Evolutionary conservation across 1,139 yeast genomes (phyloP).

Genomic region (Citeromyces siamensis): DNA sequence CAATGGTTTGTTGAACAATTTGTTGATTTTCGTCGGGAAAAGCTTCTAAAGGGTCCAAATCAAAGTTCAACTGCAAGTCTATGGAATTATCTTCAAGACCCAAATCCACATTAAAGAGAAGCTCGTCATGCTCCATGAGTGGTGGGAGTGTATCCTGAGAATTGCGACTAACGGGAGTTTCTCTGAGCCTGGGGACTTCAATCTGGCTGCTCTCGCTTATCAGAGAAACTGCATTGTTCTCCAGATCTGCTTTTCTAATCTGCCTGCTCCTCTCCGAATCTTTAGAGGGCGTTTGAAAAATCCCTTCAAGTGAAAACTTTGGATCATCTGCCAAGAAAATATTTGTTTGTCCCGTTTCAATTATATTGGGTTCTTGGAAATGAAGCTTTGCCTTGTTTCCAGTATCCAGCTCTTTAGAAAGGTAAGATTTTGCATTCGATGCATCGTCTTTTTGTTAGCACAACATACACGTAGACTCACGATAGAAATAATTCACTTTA

Average conservation of each 20-base stretch:
- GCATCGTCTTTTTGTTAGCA: not conserved
- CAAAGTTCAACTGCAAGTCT: slow-evolving; percentile 1
- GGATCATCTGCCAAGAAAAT: not conserved
- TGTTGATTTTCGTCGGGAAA: not conserved
- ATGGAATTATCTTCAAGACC: not conserved
- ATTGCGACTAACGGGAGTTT: not conserved
- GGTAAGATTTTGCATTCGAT: not conserved
- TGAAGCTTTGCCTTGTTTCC: not conserved
- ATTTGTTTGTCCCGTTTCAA: not conserved
- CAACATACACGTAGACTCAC: slow-evolving; percentile 16
- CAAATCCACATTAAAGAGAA: not conserved
- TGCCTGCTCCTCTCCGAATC: slow-evolving; percentile 1
- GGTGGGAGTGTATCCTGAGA: not conserved
- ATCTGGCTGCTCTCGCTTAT: not conserved
- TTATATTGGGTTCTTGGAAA: not conserved
- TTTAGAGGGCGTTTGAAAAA: not conserved
- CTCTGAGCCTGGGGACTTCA: not conserved
- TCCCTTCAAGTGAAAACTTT: not conserved
- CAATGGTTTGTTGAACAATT: not conserved
- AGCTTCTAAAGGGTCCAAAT: not conserved
- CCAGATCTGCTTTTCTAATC: not conserved
- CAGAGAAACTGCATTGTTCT: not conserved
- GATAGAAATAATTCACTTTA: slow-evolving; percentile 31
- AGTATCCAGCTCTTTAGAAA: not conserved
- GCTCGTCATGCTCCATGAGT: slow-evolving; percentile 1